These are phyloP conservation scores for Globisporangium yorkense DNA, from an alignment of 352 stramenopile genomes.

Conservation along the genomic window DNA sequence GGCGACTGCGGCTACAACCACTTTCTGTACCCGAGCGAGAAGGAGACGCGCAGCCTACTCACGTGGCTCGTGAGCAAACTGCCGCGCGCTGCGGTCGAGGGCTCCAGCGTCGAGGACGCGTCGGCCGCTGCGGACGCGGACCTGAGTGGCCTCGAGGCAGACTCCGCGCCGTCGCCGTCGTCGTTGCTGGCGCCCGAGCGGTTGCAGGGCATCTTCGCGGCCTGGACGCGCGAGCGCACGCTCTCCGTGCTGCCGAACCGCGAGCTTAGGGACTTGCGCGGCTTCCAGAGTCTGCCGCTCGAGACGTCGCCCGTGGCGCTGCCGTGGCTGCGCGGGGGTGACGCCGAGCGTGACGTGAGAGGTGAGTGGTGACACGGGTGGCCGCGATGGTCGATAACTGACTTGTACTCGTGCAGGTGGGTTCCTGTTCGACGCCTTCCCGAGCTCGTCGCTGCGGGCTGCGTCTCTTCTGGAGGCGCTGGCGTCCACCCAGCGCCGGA, in stretches of 20 bases:
- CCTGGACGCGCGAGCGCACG: conserved; percentile 49
- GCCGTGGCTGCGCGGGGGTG: conserved; percentile 21
- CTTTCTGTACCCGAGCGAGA: conserved; percentile 85
- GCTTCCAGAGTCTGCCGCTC: conserved; percentile 44
- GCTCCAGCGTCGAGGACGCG: neutral
- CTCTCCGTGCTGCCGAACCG: conserved; percentile 35
- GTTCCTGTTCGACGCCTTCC: conserved; percentile 33
- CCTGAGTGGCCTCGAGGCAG: too few species aligned
- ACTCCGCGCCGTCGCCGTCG: too few species aligned
- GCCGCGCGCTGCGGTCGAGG: conserved; percentile 22
- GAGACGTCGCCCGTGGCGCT: conserved; percentile 30
- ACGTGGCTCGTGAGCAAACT: conserved; percentile 80
- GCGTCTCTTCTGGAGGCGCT: conserved; percentile 41
- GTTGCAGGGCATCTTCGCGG: conserved; percentile 29
- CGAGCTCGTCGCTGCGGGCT: conserved; percentile 16
- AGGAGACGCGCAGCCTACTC: conserved; percentile 72
- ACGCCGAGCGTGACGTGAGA: neutral
- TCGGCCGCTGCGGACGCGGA: too few species aligned
- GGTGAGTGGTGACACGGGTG: too few species aligned
- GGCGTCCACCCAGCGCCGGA: conserved; percentile 6
- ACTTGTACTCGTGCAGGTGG: neutral
- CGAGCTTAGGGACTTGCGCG: conserved; percentile 27
- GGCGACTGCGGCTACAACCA: conserved; percentile 87
- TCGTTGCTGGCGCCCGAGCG: conserved; percentile 1
- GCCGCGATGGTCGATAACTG: neutral